Conservation (phyloP, 257 asterid genomes). For the Capsicum rhomboideum region DNA sequence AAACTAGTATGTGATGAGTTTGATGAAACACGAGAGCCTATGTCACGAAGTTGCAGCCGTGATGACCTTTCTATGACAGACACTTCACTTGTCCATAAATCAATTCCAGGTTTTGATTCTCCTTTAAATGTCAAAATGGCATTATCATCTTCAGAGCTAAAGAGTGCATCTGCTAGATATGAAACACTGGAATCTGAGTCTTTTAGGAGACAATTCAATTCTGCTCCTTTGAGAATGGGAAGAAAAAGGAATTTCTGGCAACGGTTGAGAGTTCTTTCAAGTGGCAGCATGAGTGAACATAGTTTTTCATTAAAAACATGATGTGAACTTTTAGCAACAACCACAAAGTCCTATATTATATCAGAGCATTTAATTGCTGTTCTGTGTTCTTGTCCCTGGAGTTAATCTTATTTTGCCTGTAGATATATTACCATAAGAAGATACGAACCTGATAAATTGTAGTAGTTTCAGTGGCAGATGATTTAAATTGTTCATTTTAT, state of each 20-base stretch:
- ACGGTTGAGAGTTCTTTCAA: conserved; percentile 40
- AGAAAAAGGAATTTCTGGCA: conserved; percentile 60
- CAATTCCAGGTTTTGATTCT: conserved; percentile 16
- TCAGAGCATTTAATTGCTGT: background rate
- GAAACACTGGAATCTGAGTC: conserved; percentile 54
- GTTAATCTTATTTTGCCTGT: background rate
- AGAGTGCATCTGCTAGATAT: conserved; percentile 28
- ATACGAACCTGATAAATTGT: background rate
- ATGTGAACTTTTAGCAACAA: background rate
- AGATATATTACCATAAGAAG: background rate
- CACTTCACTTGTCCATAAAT: conserved; percentile 14
- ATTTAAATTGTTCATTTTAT: background rate
- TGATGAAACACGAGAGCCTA: conserved; percentile 44
- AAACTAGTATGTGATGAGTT: conserved; percentile 80
- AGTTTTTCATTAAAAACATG: conserved; percentile 31
- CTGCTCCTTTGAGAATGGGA: conserved; percentile 65
- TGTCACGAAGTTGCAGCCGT: conserved; percentile 59
- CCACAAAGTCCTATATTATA: background rate
- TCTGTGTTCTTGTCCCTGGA: background rate
- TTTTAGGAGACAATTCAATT: conserved; percentile 67
- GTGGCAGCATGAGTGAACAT: conserved; percentile 85
- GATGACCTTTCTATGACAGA: conserved; percentile 42
- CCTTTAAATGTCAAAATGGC: conserved; percentile 20
- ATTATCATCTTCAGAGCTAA: conserved; percentile 42
- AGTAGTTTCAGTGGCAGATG: background rate